A percentile compares a stretch with the other conserved stretches of the same genome.
Evolutionary conservation across 495 filamentous ascomycete species (phyloP).

Genomic region (Penicillium canariense): DNA sequence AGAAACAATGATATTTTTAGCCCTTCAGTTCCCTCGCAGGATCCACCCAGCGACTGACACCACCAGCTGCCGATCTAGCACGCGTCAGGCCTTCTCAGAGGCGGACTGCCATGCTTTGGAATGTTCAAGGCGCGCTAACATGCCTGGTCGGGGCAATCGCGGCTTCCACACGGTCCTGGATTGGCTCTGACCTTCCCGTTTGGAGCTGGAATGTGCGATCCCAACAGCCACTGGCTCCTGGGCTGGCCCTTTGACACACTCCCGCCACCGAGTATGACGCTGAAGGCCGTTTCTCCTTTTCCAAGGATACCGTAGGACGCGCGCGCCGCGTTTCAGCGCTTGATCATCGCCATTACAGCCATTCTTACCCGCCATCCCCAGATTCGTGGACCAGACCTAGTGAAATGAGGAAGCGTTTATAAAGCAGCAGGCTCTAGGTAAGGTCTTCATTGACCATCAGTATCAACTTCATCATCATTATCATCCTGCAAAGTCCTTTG

Average conservation of each 20-base stretch:
- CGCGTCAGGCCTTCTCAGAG: conserved; percentile 9
- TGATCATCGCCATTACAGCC: conserved; percentile 15
- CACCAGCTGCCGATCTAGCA: conserved; percentile 7
- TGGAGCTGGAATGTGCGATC: conserved; percentile 23
- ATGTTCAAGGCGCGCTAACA: conserved; percentile 19
- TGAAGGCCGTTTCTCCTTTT: conserved; percentile 3
- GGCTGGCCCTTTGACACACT: conserved; percentile 2
- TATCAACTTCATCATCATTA: not conserved
- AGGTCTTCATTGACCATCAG: not conserved
- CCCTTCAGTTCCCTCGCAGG: not conserved
- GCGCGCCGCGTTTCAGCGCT: conserved; percentile 17
- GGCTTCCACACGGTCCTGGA: conserved; percentile 10
- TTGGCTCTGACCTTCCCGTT: conserved; percentile 9
- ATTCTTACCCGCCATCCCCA: conserved; percentile 28
- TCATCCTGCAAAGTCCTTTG: not conserved
- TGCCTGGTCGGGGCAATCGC: conserved; percentile 10
- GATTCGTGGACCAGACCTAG: conserved; percentile 2
- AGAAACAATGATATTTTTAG: conserved; percentile 4
- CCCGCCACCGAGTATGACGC: conserved; percentile 28
- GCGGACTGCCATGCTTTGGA: conserved; percentile 19
- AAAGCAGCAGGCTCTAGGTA: not conserved
- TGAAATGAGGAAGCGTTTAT: conserved; percentile 22
- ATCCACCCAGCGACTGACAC: conserved; percentile 13
- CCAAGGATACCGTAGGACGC: not conserved
- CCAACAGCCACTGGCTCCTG: conserved; percentile 4